phyloP scores from a whole-genome alignment of 1,284 basidiomycete genomes.

The Marasmius fiardii region DNA sequence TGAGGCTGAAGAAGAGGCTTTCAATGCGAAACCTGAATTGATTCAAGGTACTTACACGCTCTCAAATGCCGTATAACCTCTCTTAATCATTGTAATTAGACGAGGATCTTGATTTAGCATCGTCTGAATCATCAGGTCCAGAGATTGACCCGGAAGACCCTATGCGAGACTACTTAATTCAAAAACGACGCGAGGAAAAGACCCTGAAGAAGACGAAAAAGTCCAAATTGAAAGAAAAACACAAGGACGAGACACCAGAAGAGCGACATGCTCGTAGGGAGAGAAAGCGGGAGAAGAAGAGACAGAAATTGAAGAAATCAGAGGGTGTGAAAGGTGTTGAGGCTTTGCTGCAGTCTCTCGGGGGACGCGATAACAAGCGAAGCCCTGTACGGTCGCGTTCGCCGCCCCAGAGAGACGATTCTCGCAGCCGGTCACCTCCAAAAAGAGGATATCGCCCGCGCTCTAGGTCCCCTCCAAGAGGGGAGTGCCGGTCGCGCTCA shows the following conservation, averaged over 20 bases:
- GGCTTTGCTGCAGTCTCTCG: slow-evolving; percentile 45
- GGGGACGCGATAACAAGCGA: slow-evolving; percentile 23
- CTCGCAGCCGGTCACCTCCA: slow-evolving; percentile 23
- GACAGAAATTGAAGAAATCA: slow-evolving; percentile 37
- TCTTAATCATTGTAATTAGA: slow-evolving; percentile 8
- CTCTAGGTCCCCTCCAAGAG: background rate
- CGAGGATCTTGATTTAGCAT: slow-evolving; percentile 49
- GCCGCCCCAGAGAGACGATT: slow-evolving; percentile 39
- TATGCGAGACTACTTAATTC: slow-evolving; percentile 88
- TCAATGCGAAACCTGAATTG: slow-evolving; percentile 81
- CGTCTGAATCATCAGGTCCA: slow-evolving; percentile 62
- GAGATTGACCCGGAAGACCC: slow-evolving; percentile 94
- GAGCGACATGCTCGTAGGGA: slow-evolving; percentile 27
- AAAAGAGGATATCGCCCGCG: background rate
- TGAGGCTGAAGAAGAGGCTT: slow-evolving; percentile 80
- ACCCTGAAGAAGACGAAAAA: slow-evolving; percentile 63
- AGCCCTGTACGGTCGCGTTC: slow-evolving; percentile 14
- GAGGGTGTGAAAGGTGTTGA: slow-evolving; percentile 48
- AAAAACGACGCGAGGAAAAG: slow-evolving; percentile 67
- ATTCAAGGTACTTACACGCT: slow-evolving; percentile 51
- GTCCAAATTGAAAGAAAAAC: slow-evolving; percentile 57
- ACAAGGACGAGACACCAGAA: slow-evolving; percentile 47
- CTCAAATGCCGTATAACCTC: background rate
- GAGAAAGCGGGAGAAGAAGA: slow-evolving; percentile 42
- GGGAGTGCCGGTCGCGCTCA: background rate